Conservation (phyloP, 2,329 filamentous ascomycete genomes). For the Verticillium zaregamsianum region DNA sequence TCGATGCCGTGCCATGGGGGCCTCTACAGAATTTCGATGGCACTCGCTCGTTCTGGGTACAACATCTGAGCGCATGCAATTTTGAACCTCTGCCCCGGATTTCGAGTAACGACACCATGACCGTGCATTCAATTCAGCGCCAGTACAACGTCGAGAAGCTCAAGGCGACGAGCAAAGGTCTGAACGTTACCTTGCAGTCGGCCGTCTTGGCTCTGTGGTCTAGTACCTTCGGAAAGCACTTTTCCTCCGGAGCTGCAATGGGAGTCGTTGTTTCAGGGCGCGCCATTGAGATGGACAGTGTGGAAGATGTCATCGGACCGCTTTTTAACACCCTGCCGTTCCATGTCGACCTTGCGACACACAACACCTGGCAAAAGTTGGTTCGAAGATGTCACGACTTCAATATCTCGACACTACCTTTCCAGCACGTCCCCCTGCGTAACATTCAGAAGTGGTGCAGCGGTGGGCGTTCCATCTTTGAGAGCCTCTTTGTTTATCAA, state of each 20-base stretch:
- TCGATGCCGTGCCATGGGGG: constrained; percentile 64
- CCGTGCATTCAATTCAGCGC: neutral
- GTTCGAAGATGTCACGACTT: constrained; percentile 65
- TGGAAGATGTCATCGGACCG: constrained; percentile 70
- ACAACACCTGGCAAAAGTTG: constrained; percentile 55
- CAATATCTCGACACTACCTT: constrained; percentile 63
- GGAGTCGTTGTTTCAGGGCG: constrained; percentile 80
- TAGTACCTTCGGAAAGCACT: constrained; percentile 51
- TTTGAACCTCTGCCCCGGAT: constrained; percentile 14
- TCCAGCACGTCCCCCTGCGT: constrained; percentile 74
- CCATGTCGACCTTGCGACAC: constrained; percentile 38
- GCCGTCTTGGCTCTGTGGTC: constrained; percentile 74
- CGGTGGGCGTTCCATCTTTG: constrained; percentile 61
- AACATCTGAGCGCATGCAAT: constrained; percentile 40
- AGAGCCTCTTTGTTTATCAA: constrained; percentile 81
- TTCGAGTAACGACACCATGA: neutral
- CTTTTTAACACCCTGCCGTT: constrained; percentile 89
- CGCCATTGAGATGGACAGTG: constrained; percentile 60
- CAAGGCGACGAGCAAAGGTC: constrained; percentile 35
- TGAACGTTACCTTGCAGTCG: constrained; percentile 73
- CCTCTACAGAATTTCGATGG: constrained; percentile 49
- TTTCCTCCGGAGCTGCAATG: constrained; percentile 47
- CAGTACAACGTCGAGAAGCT: neutral
- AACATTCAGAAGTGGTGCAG: constrained; percentile 77
- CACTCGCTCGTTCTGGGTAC: constrained; percentile 61